Evolutionary conservation across 2,329 filamentous ascomycete species (phyloP), one percentile per base, ranked within the genome.

Genomic region (Niveomyces coronatus): DNA sequence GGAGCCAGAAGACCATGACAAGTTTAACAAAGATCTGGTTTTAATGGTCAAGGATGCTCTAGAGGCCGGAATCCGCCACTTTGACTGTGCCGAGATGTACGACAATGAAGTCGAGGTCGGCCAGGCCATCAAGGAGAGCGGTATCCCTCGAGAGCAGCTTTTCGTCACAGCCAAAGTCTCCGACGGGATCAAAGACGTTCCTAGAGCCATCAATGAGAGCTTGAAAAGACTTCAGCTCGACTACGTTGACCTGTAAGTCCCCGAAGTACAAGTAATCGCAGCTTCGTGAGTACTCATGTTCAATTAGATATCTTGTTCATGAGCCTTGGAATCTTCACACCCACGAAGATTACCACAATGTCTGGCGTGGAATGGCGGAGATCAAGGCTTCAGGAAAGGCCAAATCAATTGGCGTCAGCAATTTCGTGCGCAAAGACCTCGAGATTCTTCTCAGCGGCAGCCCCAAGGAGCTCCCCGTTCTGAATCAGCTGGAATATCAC

Each of bases 71-170:
- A 82, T 76, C 50, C 58, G 63, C 15, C 77, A 82, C 49, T 61
- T 81, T 9, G 78, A 82, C 53, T 71, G 74, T 17, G 76, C 77
- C 6, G 71, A 74, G 17, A 75, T 76, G 8, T 71, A 71, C 47
- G 54, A 57, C 15, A 71, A 63, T 2, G 68, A 72, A 47, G 44
- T 45, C 14, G 68, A 71, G 44, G 46, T 70, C 17, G 68, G 68
- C 1, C 45, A 58, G 13, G 67, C 66, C 1, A 68, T 72, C 45
- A 59, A 63, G 37, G 62, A 68, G 41, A 62, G 59, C 44, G 57
- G 60, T 4, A 46, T 69, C 3, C 48, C 61, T 10, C 60, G 68
- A 20, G 59, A 67, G n/a, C 55, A 68, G 39, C 51, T 71, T 3
- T 70, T 67, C 43, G 54, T 71, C 14, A 74, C 70, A 0, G 76